Percentiles rank a stretch among this genome's conserved stretches.
Evolutionary conservation across 352 stramenopile genomes (phyloP).

Genomic region (Phytophthora crassamura): DNA sequence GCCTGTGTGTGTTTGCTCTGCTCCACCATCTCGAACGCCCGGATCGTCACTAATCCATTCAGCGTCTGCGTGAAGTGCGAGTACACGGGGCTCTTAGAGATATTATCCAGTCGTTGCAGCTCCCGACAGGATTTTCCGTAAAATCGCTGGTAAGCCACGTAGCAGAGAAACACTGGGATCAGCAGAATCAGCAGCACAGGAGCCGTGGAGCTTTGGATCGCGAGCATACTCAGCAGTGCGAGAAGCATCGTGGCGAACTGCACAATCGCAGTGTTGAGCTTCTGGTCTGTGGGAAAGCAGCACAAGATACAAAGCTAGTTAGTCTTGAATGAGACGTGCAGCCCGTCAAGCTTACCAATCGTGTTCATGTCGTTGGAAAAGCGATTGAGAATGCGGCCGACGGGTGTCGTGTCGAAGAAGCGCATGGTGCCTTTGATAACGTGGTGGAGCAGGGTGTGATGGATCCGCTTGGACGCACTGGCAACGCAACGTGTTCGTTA

Average conservation of each 20-base stretch:
- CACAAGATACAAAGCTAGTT: constrained; percentile 12
- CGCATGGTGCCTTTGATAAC: constrained; percentile 82
- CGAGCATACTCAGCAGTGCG: constrained; percentile 59
- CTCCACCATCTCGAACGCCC: constrained; percentile 62
- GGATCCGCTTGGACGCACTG: constrained; percentile 70
- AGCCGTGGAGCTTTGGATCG: constrained; percentile 52
- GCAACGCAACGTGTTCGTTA: constrained; percentile 17
- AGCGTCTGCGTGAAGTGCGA: constrained; percentile 92
- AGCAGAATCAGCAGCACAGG: constrained; percentile 61
- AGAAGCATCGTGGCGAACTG: constrained; percentile 57
- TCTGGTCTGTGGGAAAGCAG: constrained; percentile 48
- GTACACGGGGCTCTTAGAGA: constrained; percentile 90
- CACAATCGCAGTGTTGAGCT: constrained; percentile 55
- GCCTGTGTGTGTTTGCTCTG: constrained; percentile 48
- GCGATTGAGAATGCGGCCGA: constrained; percentile 81
- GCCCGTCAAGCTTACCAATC: constrained; percentile 45
- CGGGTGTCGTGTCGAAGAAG: constrained; percentile 87
- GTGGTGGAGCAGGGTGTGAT: constrained; percentile 62
- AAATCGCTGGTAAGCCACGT: constrained; percentile 68
- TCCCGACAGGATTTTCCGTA: constrained; percentile 77
- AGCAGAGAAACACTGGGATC: constrained; percentile 69
- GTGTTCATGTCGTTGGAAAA: constrained; percentile 78
- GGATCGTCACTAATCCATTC: constrained; percentile 73
- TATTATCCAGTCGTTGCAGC: constrained; percentile 67
- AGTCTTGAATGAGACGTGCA: background rate